A percentile compares a stretch with the other conserved stretches of the same genome.
Conservation (phyloP, 768 basidiomycete species). For the Leucocoprinus leucothites region DNA sequence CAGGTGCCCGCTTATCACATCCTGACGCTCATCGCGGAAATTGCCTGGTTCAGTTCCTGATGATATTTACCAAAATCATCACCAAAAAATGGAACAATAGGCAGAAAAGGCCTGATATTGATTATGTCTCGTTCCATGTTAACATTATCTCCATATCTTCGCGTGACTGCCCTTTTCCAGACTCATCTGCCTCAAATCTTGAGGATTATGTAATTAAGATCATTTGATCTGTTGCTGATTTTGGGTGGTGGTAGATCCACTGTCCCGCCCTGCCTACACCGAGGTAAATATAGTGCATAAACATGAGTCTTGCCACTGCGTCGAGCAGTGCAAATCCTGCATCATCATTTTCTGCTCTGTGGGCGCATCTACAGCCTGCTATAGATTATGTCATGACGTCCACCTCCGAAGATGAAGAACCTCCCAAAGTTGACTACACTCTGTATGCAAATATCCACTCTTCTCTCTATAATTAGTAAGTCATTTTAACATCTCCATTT, state of each 20-base stretch:
- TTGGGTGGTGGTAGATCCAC: background rate
- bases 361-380: constrained; percentile 74
- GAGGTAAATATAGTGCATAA: background rate
- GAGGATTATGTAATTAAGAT: constrained; percentile 4
- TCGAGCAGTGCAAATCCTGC: constrained; percentile 72
- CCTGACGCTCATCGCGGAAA: background rate
- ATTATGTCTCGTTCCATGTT: background rate
- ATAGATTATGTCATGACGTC: constrained; percentile 74
- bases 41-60: background rate
- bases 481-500: constrained; percentile 14
- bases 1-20: constrained; percentile 6
- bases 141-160: background rate
- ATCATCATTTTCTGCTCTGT: constrained; percentile 66
- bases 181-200: background rate
- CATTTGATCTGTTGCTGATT: background rate
- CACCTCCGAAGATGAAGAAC: constrained; percentile 60
- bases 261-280: background rate
- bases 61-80: too few relatives aligned
- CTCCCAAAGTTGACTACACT: constrained; percentile 66
- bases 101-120: background rate
- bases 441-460: constrained; percentile 80
- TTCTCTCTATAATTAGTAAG: constrained; percentile 75
- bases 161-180: background rate
- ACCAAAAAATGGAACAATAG: too few relatives aligned
- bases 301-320: constrained; percentile 43